Evolutionary conservation across 2,329 filamentous ascomycete species (phyloP).

Genomic region (Triangularia setosa): DNA sequence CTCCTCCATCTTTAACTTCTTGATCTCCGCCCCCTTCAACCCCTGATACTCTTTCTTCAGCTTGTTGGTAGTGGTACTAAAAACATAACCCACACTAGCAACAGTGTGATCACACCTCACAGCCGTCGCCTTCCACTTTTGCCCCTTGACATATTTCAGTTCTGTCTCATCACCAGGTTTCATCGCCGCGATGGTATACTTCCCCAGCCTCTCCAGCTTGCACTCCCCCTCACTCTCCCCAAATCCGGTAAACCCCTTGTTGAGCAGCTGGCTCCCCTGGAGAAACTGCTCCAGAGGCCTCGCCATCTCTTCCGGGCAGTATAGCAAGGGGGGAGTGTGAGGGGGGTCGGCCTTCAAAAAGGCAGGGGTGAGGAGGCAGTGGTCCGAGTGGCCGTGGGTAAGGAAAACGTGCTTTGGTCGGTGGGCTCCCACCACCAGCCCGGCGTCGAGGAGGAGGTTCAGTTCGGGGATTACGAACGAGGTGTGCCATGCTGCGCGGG

Average conservation of each 20-base stretch:
- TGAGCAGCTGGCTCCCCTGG: constrained; percentile 39
- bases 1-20: constrained; percentile 31
- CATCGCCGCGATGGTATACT: constrained; percentile 38
- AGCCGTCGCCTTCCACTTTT: constrained; percentile 38
- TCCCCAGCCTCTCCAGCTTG: neutral
- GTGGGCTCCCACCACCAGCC: constrained; percentile 42
- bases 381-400: constrained; percentile 48
- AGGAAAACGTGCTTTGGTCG: constrained; percentile 48
- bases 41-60: constrained; percentile 37
- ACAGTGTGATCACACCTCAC: constrained; percentile 46
- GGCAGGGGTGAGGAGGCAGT: constrained; percentile 40
- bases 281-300: constrained; percentile 39
- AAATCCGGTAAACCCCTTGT: constrained; percentile 33
- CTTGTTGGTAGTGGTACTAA: constrained; percentile 37
- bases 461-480: constrained; percentile 49
- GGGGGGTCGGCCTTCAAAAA: constrained; percentile 36
- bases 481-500: constrained; percentile 49
- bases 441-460: constrained; percentile 47
- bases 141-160: constrained; percentile 28
- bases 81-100: constrained; percentile 46
- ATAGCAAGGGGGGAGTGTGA: constrained; percentile 44
- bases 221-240: constrained; percentile 1
- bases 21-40: constrained; percentile 36
- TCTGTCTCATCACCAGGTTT: constrained; percentile 34
- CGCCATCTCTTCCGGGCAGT: constrained; percentile 40